Conservation (phyloP, 139 green algal species). For the Pleodorina starrii region DNA sequence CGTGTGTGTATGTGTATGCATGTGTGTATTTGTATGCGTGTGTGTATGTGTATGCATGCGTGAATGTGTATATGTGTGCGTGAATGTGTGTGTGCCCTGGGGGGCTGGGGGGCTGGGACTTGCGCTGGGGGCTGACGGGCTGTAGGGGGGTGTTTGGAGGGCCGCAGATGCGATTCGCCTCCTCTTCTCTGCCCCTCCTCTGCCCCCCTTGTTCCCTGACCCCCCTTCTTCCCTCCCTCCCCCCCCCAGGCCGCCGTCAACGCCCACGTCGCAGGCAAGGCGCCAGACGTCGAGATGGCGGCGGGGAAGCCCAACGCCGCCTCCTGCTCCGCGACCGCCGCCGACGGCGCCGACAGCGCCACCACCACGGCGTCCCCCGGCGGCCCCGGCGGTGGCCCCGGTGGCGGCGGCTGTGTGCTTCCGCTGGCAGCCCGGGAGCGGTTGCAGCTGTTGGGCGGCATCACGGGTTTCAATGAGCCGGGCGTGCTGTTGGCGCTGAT, state of each 20-base stretch:
- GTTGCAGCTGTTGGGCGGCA: conserved; percentile 69
- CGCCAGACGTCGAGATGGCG: not conserved
- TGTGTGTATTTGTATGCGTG: too few relatives aligned
- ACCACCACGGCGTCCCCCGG: too few relatives aligned
- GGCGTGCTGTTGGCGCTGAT: conserved; percentile 75
- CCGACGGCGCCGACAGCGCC: not conserved
- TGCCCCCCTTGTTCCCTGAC: too few relatives aligned
- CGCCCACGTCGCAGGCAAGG: not conserved
- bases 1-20: too few relatives aligned
- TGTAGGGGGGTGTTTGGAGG: too few relatives aligned
- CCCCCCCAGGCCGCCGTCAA: not conserved
- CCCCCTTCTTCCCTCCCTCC: not conserved
- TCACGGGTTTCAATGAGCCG: conserved; percentile 70
- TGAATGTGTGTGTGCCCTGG: too few relatives aligned
- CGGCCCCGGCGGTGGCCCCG: not conserved
- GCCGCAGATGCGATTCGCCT: too few relatives aligned
- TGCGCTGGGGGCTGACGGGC: too few relatives aligned
- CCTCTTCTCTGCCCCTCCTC: too few relatives aligned
- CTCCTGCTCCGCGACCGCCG: not conserved
- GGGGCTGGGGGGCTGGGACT: too few relatives aligned
- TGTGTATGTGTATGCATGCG: too few relatives aligned
- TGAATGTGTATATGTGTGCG: too few relatives aligned
- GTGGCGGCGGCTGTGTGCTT: not conserved
- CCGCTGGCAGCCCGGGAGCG: not conserved
- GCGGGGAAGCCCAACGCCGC: not conserved